Conservation (phyloP, 768 basidiomycete species). For the Boletus barrowsii region DNA sequence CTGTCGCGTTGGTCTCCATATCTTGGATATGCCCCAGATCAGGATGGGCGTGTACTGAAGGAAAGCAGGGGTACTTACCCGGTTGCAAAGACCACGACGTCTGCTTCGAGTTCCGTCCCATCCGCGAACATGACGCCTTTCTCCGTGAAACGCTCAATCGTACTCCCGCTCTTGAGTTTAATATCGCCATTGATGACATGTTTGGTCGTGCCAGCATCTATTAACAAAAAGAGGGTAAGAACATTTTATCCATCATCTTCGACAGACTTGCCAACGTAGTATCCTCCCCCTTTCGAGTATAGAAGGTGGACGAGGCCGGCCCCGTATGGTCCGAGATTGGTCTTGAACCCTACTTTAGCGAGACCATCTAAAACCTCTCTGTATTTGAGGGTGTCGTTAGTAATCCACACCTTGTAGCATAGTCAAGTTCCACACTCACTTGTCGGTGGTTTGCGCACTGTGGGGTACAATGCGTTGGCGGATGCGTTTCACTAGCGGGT, state of each 20-base stretch:
- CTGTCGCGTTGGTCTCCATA: slow-evolving; percentile 43
- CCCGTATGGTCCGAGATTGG: slow-evolving; percentile 33
- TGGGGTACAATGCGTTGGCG: slow-evolving; percentile 18
- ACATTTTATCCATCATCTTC: not conserved
- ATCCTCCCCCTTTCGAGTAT: slow-evolving; percentile 34
- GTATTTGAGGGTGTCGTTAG: not conserved
- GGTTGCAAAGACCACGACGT: slow-evolving; percentile 25
- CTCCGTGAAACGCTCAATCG: slow-evolving; percentile 30
- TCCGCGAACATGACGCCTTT: slow-evolving; percentile 21
- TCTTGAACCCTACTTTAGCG: slow-evolving; percentile 37
- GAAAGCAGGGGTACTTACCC: slow-evolving; percentile 13
- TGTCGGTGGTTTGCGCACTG: slow-evolving; percentile 24
- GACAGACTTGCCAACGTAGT: slow-evolving; percentile 35
- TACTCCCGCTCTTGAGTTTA: slow-evolving; percentile 46
- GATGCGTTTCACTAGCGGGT: slow-evolving; percentile 10
- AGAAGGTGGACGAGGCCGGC: slow-evolving; percentile 23
- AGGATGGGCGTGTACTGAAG: not conserved
- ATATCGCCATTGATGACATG: slow-evolving; percentile 47
- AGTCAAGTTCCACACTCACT: slow-evolving; percentile 12
- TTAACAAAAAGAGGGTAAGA: not conserved
- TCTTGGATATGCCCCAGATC: slow-evolving; percentile 25
- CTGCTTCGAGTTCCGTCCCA: slow-evolving; percentile 9
- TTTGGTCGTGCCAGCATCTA: slow-evolving; percentile 41
- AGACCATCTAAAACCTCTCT: slow-evolving; percentile 39
- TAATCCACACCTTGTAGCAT: not conserved